phyloP scores from a whole-genome alignment of 2,329 filamentous ascomycete species.

The Nemania sp. region DNA sequence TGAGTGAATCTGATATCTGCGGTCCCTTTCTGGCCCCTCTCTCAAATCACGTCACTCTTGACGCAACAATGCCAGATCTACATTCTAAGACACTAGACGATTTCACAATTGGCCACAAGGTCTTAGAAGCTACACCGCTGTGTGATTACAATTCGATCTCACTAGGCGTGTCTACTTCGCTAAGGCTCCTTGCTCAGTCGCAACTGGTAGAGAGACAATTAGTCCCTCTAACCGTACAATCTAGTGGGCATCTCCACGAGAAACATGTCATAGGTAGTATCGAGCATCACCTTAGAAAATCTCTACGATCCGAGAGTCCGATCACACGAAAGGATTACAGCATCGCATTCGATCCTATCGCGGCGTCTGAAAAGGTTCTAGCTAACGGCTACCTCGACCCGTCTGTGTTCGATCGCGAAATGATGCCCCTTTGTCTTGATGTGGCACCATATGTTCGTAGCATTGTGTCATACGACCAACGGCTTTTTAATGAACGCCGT shows the following conservation, averaged over 20 bases:
- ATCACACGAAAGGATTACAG: conserved; percentile 66
- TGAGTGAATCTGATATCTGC: conserved; percentile 76
- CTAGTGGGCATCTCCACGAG: conserved; percentile 41
- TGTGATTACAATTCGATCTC: conserved; percentile 50
- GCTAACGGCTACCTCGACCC: conserved; percentile 65
- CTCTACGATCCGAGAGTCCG: conserved; percentile 38
- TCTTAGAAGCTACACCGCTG: conserved; percentile 61
- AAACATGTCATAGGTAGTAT: conserved; percentile 49
- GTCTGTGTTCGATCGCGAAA: conserved; percentile 81
- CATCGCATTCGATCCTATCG: conserved; percentile 71
- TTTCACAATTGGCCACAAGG: conserved; percentile 60
- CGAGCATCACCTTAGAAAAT: conserved; percentile 52
- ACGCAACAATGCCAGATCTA: conserved; percentile 72
- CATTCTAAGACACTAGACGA: conserved; percentile 61
- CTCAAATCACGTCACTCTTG: conserved; percentile 61
- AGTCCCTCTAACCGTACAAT: not conserved
- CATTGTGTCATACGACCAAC: conserved; percentile 82
- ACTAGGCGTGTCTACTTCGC: conserved; percentile 49
- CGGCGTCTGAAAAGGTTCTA: conserved; percentile 60
- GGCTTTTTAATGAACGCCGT: conserved; percentile 75
- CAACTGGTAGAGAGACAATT: conserved; percentile 30
- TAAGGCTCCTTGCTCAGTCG: conserved; percentile 52
- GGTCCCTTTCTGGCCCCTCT: conserved; percentile 61
- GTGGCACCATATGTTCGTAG: conserved; percentile 90
- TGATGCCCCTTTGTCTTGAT: conserved; percentile 76